Base-by-base conservation (phyloP, 139 green algal genomes). In the Chlamydomonas urium region DNA sequence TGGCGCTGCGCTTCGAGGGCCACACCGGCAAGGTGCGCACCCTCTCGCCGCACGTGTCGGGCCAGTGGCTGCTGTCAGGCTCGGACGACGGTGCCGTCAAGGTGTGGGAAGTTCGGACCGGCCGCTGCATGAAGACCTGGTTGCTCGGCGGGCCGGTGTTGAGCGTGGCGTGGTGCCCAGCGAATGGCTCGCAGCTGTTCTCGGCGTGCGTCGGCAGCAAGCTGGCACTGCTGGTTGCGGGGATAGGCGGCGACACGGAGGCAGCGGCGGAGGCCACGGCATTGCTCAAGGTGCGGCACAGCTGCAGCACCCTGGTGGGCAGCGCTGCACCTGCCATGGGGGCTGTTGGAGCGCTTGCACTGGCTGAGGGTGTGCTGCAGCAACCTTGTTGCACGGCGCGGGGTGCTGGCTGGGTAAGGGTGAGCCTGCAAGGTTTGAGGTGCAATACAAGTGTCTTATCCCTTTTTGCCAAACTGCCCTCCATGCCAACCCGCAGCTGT, bases 31-130 rank as follows among this genome's bases (percentile, higher is more conserved):
- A 80, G 57, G 89, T 95, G 68, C 71, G 73, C 23, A 85, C 60
- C 23, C n/a, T 97, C 3, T 71, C 77, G 0, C 53, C 76, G 2
- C 85, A 97, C 65, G 68, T 83, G 0, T 81, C 71, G 1, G 93
- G 91, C 0, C 90, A 97, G 75, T 98, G 91, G 90, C 81, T 98
- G 65, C 80, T 89, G 1, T 90, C 90, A 1, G 83, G 86, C 28
- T 78, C 68, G 0, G 80, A 87, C 10, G 92, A 96, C 68, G 86
- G 86, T 65, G 87, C 63, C 1, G 57, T 94, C 26, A 67, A 80
- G 38, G 33, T 97, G n/a, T 98, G 93, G 93, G 93, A 98, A 83
- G 90, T 97, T 38, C 47, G 76, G 8, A 70, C 36, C 24, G 76
- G 76, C 45, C 73, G 84, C 21, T 90, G 81, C 73, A 65, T 75